Base-by-base conservation (phyloP, 352 stramenopile species). In the Phytophthora pinifolia region DNA sequence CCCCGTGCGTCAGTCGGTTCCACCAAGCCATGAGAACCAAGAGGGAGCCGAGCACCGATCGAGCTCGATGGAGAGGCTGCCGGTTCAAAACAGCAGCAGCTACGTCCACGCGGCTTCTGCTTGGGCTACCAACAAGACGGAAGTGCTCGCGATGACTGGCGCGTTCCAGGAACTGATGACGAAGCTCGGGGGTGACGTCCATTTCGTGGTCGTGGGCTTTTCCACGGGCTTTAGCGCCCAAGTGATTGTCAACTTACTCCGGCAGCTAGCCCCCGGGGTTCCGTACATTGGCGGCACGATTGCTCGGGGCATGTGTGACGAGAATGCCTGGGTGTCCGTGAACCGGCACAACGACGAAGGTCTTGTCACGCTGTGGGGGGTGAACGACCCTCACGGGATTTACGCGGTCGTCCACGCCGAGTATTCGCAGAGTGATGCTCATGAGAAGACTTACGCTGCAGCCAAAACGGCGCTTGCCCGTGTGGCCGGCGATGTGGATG, bases 121-220 rank as follows among this genome's bases (percentile, higher is more conserved):
- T 1, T 89, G 74, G 83, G 72, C 75, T 29, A 92, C 78, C 17
- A 86, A 87, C 58, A 78, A 82, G 43, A 89, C 69, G 4, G 83
- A 91, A 53, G 74, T 71, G 37, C 64, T 89, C 14, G 85, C 85
- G 0, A 80, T 93, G 67, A 90, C 78, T 22, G 76, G 71, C 5
- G 83, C 83, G 5, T 92, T 91, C 53, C 74, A 88, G 29, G 85
- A 95, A 44, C 64, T 95, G 17, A 48, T 93, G 20, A 89, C 71
- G 30, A 91, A 92, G 59, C 79, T 95, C 31, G 62, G 72, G 20
- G 83, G 79, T 29, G 74, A 89, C 32, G 77, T 93, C 5, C 81
- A 93, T 56, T 95, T 95, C 52, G 62, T 95, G 18, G 85, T 95
- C 10, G 77, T 95, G 10, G 84, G 83, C 0, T 95, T 92, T 54